Evolutionary conservation across 2,329 filamentous ascomycete species (phyloP).

Genomic region (Coniochaeta sp.): DNA sequence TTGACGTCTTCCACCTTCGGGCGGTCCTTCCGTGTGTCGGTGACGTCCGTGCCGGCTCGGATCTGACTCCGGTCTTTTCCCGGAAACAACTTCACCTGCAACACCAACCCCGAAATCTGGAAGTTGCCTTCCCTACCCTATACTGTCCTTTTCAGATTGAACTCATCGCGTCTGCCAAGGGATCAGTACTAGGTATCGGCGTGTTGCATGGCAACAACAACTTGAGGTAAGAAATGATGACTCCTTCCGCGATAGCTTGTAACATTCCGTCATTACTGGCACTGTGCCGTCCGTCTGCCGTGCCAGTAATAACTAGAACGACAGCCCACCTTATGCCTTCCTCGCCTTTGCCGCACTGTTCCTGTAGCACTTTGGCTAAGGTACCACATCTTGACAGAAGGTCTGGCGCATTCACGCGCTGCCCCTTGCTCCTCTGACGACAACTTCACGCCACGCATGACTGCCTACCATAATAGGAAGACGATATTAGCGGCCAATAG

Average conservation of each 20-base stretch:
- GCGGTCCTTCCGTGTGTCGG: background rate
- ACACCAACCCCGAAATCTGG: background rate
- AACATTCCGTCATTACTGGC: background rate
- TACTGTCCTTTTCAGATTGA: no score
- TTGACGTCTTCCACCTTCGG: background rate
- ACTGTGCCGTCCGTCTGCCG: background rate
- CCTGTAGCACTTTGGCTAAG: background rate
- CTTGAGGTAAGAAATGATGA: background rate
- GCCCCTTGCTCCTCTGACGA: background rate
- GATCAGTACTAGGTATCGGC: no score
- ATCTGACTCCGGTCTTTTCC: background rate
- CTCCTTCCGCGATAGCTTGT: background rate
- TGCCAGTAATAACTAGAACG: background rate
- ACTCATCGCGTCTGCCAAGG: no score
- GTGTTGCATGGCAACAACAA: no score
- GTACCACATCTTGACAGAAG: background rate
- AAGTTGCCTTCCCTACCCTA: no score
- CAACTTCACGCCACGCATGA: background rate
- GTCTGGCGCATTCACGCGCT: background rate
- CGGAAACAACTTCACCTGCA: background rate
- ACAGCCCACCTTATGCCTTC: background rate
- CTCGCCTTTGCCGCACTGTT: background rate
- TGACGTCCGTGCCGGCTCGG: background rate
- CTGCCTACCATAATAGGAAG: background rate
- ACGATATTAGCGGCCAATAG: background rate